Conservation (phyloP, 108 stramenopile genomes). For the Conticribra weissflogii region DNA sequence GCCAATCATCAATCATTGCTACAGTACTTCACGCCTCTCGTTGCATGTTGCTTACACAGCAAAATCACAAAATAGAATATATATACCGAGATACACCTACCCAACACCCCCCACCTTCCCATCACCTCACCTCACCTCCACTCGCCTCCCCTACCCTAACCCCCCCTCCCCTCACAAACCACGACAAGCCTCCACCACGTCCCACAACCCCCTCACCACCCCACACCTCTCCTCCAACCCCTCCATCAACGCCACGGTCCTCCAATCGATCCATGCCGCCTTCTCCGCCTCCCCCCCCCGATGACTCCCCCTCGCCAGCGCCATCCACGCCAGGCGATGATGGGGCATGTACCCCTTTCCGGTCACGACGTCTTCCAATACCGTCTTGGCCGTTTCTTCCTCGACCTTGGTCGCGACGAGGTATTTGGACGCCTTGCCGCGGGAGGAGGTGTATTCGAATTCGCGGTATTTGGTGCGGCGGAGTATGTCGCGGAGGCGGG, state of each 20-base stretch:
- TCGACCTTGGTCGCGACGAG: conserved; percentile 61
- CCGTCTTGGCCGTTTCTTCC: conserved; percentile 68
- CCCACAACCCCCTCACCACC: conserved; percentile 48
- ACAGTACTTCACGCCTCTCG: no score
- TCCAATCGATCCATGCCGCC: conserved; percentile 69
- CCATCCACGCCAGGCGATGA: conserved; percentile 54
- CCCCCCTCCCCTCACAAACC: no score
- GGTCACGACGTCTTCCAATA: conserved; percentile 64
- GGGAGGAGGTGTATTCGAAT: conserved; percentile 75
- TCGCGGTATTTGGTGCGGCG: conserved; percentile 81
- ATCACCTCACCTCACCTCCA: no score
- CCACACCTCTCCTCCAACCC: conserved; percentile 56
- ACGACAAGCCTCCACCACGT: conserved; percentile 53
- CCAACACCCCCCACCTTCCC: no score
- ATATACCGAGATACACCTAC: no score
- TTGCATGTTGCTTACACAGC: no score
- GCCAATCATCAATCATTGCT: no score
- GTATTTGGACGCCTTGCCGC: conserved; percentile 73
- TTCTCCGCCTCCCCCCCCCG: conserved; percentile 67
- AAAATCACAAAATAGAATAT: no score
- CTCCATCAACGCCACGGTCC: conserved; percentile 57
- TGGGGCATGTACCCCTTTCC: conserved; percentile 59
- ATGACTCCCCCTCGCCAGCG: conserved; percentile 58
- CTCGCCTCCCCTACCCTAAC: no score
- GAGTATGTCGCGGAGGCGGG: conserved; percentile 67